Evolutionary conservation across 148 eudicot species (phyloP).

Genomic region (Simmondsia chinensis): DNA sequence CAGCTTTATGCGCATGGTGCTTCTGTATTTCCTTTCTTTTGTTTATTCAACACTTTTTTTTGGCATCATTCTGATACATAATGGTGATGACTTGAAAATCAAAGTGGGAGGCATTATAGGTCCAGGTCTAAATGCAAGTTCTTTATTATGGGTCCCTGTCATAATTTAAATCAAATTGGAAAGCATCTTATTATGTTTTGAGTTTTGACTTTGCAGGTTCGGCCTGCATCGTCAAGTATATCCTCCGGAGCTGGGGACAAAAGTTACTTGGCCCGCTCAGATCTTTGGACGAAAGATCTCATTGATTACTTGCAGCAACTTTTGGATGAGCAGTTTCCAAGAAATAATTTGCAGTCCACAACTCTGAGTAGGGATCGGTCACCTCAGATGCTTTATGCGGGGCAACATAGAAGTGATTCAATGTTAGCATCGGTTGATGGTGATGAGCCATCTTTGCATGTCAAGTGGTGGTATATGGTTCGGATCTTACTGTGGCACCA

Average conservation of each 20-base stretch:
- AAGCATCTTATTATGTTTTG: not conserved
- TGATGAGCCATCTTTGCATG: conserved; percentile 85
- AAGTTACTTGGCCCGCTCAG: conserved; percentile 63
- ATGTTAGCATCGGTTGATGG: conserved; percentile 27
- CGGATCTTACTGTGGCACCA: conserved; percentile 87
- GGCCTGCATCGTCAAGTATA: conserved; percentile 45
- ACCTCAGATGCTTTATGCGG: conserved; percentile 43
- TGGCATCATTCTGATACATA: no score
- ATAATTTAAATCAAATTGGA: not conserved
- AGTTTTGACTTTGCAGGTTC: conserved; percentile 45
- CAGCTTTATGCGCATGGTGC: no score
- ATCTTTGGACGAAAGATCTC: conserved; percentile 94
- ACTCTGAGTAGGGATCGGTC: conserved; percentile 49
- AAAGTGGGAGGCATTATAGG: no score
- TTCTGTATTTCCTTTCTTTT: no score
- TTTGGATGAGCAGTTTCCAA: conserved; percentile 51
- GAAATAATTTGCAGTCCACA: conserved; percentile 33
- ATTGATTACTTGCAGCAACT: conserved; percentile 79
- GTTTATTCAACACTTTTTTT: no score
- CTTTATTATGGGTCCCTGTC: not conserved
- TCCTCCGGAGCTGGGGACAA: conserved; percentile 62
- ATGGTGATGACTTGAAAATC: no score
- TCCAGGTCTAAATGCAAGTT: no score
- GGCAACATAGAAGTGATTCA: conserved; percentile 41
- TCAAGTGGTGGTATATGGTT: conserved; percentile 96